Conservation (phyloP, 495 filamentous ascomycete genomes). For the Penicillium daleae region DNA sequence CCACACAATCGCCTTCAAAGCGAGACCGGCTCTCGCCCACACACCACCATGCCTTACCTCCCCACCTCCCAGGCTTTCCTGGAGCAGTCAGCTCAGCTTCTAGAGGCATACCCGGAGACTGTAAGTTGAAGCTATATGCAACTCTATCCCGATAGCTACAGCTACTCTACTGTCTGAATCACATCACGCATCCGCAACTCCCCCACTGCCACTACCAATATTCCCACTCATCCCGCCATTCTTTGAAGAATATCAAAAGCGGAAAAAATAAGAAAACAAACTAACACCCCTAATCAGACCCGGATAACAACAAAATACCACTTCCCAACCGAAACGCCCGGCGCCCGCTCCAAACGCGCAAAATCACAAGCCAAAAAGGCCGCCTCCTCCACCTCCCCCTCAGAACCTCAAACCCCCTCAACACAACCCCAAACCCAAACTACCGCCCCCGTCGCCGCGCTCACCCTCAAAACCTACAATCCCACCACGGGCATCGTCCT, state of each 20-base stretch:
- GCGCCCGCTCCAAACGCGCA: conserved; percentile 30
- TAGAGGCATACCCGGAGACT: conserved; percentile 65
- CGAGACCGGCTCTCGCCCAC: conserved; percentile 26
- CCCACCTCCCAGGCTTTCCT: conserved; percentile 64
- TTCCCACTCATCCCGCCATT: background rate
- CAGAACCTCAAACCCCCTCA: conserved; percentile 28
- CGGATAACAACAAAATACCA: conserved; percentile 84
- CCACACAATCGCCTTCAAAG: conserved; percentile 7
- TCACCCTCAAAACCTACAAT: conserved; percentile 90
- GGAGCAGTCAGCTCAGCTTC: conserved; percentile 62
- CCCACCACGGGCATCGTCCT: conserved; percentile 77
- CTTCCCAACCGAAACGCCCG: conserved; percentile 54
- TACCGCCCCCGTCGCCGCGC: conserved; percentile 56
- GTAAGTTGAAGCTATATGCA: conserved; percentile 43
- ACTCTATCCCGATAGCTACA: background rate
- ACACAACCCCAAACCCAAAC: conserved; percentile 30
- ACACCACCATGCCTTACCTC: conserved; percentile 60
- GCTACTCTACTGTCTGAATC: background rate
- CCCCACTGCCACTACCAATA: background rate
- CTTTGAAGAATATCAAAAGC: too few relatives aligned
- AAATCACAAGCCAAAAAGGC: conserved; percentile 24
- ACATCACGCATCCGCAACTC: background rate
- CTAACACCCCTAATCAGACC: conserved; percentile 54
- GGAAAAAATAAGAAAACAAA: conserved; percentile 12
- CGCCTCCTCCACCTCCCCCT: conserved; percentile 3